These are phyloP conservation scores for Ormosia semicastrata DNA, from an alignment of 306 rosid genomes.

Conservation along the genomic window DNA sequence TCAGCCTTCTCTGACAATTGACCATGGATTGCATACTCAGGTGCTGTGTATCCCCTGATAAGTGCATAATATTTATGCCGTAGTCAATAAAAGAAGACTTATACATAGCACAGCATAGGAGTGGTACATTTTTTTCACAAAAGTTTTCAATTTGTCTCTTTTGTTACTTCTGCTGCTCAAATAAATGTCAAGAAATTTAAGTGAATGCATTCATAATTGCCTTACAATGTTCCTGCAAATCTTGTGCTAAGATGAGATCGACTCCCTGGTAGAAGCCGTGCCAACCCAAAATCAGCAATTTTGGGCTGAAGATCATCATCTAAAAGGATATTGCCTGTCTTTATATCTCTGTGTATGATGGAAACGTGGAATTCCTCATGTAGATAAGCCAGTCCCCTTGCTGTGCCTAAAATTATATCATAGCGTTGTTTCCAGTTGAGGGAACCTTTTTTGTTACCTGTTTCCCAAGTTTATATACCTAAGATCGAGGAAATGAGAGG, in stretches of 20 bases:
- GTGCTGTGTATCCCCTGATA: slow-evolving; percentile 72
- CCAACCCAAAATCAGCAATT: slow-evolving; percentile 75
- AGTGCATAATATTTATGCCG: neutral
- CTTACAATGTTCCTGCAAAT: slow-evolving; percentile 82
- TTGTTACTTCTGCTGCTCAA: neutral
- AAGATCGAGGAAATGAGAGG: neutral
- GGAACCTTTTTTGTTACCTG: slow-evolving; percentile 48
- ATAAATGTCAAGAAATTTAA: neutral
- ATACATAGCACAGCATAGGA: neutral
- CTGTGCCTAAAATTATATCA: slow-evolving; percentile 59
- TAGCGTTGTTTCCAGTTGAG: slow-evolving; percentile 60
- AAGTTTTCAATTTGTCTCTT: neutral
- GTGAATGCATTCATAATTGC: neutral
- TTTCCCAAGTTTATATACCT: neutral
- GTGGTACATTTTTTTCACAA: neutral
- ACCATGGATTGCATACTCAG: slow-evolving; percentile 77
- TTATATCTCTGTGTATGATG: slow-evolving; percentile 74
- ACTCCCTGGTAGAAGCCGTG: slow-evolving; percentile 57
- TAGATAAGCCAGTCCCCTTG: slow-evolving; percentile 62
- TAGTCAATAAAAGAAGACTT: neutral
- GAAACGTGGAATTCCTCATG: slow-evolving; percentile 68
- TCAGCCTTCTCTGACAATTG: slow-evolving; percentile 72
- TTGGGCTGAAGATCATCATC: slow-evolving; percentile 55
- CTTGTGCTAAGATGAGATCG: slow-evolving; percentile 64
- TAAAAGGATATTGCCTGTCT: slow-evolving; percentile 62